Percentiles rank a stretch among this genome's conserved stretches.
phyloP scores from a whole-genome alignment of 805 yeast species.

The Blastobotrys parvus region DNA sequence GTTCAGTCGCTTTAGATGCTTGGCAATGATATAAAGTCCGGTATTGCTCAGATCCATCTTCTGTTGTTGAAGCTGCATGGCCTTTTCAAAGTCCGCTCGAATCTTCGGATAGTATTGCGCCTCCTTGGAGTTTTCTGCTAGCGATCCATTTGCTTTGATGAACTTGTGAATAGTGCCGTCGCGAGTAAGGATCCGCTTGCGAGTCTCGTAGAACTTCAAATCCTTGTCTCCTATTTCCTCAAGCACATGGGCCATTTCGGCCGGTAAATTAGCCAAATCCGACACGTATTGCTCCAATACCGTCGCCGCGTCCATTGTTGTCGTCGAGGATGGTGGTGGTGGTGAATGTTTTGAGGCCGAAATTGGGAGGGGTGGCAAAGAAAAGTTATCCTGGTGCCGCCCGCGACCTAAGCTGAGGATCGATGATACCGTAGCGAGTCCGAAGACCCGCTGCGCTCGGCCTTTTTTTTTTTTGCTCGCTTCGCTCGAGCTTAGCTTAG shows the following conservation, averaged over 20 bases:
- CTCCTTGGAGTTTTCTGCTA: conserved; percentile 77
- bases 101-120: conserved; percentile 55
- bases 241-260: conserved; percentile 71
- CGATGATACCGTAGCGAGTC: no score
- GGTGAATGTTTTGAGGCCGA: no score
- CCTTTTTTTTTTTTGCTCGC: no score
- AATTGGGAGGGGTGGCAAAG: no score
- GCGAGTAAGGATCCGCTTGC: conserved; percentile 56
- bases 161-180: conserved; percentile 79
- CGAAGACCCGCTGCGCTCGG: no score
- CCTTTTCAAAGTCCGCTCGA: conserved; percentile 54
- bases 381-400: no score
- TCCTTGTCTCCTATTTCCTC: conserved; percentile 74
- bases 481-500: no score
- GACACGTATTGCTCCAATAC: conserved; percentile 59
- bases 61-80: conserved; percentile 60
- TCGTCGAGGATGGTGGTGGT: not conserved
- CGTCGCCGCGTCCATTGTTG: conserved; percentile 81
- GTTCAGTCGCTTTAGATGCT: conserved; percentile 66
- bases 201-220: conserved; percentile 50
- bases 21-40: conserved; percentile 66
- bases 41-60: conserved; percentile 77
- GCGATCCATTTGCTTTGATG: conserved; percentile 74
- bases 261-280: conserved; percentile 69
- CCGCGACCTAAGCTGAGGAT: no score